Evolutionary conservation across 2,329 filamentous ascomycete genomes (phyloP).

Genomic region (Aciculosporium take): DNA sequence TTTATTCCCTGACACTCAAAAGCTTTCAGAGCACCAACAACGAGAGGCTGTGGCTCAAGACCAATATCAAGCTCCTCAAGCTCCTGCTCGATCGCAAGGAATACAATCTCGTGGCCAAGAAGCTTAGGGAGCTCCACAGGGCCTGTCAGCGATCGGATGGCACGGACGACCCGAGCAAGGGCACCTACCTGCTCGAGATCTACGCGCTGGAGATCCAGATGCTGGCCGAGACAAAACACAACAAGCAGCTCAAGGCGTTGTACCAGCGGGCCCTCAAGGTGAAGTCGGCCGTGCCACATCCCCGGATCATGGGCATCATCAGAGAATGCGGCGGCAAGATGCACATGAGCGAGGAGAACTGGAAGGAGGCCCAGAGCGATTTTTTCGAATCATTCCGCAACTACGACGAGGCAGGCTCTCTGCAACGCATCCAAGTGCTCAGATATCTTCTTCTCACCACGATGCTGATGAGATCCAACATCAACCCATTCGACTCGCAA

Average conservation of each 20-base stretch:
- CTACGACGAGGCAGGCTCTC: slow-evolving; percentile 93
- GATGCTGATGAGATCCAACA: slow-evolving; percentile 96
- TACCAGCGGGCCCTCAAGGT: slow-evolving; percentile 88
- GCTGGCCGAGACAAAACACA: slow-evolving; percentile 93
- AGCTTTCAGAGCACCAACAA: slow-evolving; percentile 98
- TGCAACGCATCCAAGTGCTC: slow-evolving; percentile 91
- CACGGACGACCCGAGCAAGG: slow-evolving; percentile 81
- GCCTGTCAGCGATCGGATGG: slow-evolving; percentile 82
- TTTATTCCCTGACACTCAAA: slow-evolving; percentile 84
- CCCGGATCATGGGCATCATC: slow-evolving; percentile 98
- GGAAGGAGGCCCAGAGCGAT: slow-evolving; percentile 91
- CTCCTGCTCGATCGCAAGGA: slow-evolving; percentile 85
- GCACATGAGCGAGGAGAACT: slow-evolving; percentile 99
- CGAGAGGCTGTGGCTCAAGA: slow-evolving; percentile 93
- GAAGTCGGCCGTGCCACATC: slow-evolving; percentile 92
- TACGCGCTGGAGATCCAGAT: slow-evolving; percentile 98
- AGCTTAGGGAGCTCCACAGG: slow-evolving; percentile 76
- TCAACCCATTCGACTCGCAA: slow-evolving; percentile 97
- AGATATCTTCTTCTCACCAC: slow-evolving; percentile 94
- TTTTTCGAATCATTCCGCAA: slow-evolving; percentile 99
- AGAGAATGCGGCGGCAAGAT: slow-evolving; percentile 98
- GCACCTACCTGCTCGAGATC: slow-evolving; percentile 88
- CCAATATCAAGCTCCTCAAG: slow-evolving; percentile 90
- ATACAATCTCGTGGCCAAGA: slow-evolving; percentile 65
- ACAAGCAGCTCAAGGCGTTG: slow-evolving; percentile 85